A percentile compares a stretch with the other conserved stretches of the same genome.
Conservation (phyloP, 495 filamentous ascomycete genomes). For the Xylaria bambusicola region DNA sequence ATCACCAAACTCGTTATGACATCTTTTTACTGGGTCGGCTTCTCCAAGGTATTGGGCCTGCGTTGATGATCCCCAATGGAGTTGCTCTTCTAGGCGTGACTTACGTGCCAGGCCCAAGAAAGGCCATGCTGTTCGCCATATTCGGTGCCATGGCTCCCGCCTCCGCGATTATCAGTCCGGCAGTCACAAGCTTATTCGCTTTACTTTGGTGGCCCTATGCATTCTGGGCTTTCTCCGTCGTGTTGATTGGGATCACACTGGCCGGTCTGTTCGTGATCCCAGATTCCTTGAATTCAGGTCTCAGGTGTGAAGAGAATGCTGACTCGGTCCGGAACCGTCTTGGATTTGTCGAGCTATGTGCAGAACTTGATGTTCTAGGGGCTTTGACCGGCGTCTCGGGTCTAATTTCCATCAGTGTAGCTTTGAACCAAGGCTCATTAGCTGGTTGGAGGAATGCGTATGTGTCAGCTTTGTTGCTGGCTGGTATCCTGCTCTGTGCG, state of each 20-base stretch:
- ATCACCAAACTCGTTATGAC: conserved; percentile 40
- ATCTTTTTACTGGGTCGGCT: conserved; percentile 62
- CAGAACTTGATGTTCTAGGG: conserved; percentile 55
- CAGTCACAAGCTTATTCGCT: conserved; percentile 56
- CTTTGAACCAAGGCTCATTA: conserved; percentile 62
- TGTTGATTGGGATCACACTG: conserved; percentile 44
- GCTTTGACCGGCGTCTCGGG: conserved; percentile 54
- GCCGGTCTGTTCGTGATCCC: conserved; percentile 54
- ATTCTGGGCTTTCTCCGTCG: conserved; percentile 57
- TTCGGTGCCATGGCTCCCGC: conserved; percentile 67
- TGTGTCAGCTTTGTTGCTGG: conserved; percentile 53
- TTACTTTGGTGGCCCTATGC: conserved; percentile 69
- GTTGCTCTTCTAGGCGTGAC: conserved; percentile 62
- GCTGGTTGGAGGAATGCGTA: conserved; percentile 61
- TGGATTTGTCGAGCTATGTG: conserved; percentile 26
- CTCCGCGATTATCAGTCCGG: conserved; percentile 55
- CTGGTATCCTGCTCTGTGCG: conserved; percentile 53
- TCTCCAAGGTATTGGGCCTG: conserved; percentile 64
- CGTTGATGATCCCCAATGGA: conserved; percentile 63
- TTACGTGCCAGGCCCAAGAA: conserved; percentile 56
- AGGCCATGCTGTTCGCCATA: conserved; percentile 65
- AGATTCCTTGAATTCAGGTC: conserved; percentile 44
- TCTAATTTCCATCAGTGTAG: conserved; percentile 60
- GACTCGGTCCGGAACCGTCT: not conserved
- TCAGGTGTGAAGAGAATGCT: conserved; percentile 13